Conservation (phyloP, 2,329 filamentous ascomycete genomes). For the Ceratocystis cacaofunesta region DNA sequence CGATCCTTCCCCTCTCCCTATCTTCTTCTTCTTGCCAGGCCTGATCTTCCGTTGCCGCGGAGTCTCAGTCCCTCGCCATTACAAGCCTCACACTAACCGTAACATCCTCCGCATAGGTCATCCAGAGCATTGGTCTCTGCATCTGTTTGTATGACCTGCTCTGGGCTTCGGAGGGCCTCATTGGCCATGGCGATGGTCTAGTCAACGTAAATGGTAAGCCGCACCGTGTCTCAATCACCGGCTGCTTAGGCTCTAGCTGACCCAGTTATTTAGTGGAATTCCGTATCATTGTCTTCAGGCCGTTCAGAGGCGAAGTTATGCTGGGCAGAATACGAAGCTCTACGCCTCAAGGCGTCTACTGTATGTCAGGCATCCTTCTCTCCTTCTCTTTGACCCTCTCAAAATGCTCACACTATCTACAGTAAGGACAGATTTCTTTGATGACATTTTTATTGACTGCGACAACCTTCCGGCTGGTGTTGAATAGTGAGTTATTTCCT, state of each 20-base stretch:
- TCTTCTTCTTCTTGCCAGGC: neutral
- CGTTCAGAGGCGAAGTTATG: conserved; percentile 89
- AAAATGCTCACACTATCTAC: conserved; percentile 7
- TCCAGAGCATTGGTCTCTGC: conserved; percentile 87
- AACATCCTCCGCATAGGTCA: conserved; percentile 37
- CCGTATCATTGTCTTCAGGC: conserved; percentile 81
- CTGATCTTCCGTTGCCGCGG: too few relatives aligned
- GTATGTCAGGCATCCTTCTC: conserved; percentile 28
- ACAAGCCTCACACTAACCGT: neutral
- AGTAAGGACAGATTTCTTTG: conserved; percentile 78
- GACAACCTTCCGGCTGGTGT: conserved; percentile 61
- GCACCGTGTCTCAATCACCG: neutral
- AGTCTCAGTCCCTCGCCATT: neutral
- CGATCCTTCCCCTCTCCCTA: neutral
- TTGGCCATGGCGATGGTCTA: conserved; percentile 79
- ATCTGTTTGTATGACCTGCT: conserved; percentile 86
- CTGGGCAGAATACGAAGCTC: conserved; percentile 68
- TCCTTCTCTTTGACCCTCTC: neutral
- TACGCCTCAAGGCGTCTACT: conserved; percentile 55
- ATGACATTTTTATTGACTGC: conserved; percentile 71
- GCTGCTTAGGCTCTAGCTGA: neutral
- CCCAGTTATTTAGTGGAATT: conserved; percentile 57
- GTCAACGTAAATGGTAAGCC: conserved; percentile 79
- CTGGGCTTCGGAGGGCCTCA: conserved; percentile 79
- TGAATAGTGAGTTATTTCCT: conserved; percentile 48